A percentile compares a stretch with the other conserved stretches of the same genome.
Evolutionary conservation across 768 basidiomycete species (phyloP).

Genomic region (Macrolepiota albuminosa): DNA sequence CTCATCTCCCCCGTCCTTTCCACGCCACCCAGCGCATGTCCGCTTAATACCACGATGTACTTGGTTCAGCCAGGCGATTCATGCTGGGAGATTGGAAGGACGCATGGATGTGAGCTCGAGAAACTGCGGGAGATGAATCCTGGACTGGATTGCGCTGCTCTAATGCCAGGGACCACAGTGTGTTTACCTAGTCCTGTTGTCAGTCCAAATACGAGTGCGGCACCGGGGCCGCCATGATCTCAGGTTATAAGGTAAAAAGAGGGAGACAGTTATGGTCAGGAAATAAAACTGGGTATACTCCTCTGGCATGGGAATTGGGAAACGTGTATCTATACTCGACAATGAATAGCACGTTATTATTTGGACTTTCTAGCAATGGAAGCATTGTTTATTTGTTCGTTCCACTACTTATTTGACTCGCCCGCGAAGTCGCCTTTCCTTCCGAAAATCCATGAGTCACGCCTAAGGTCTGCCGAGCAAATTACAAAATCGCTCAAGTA

Average conservation of each 20-base stretch:
- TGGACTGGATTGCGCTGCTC: slow-evolving; percentile 46
- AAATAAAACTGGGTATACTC: neutral
- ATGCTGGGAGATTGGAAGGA: slow-evolving; percentile 59
- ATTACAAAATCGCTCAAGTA: neutral
- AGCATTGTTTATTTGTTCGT: neutral
- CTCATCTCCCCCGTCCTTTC: slow-evolving; percentile 40
- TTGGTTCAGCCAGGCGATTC: slow-evolving; percentile 54
- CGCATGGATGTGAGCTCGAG: slow-evolving; percentile 46
- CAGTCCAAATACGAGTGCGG: neutral
- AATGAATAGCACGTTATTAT: neutral
- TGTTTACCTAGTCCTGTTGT: slow-evolving; percentile 40
- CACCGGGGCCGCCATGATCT: neutral
- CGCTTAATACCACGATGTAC: slow-evolving; percentile 38
- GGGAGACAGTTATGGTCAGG: neutral
- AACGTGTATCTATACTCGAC: slow-evolving; percentile 1
- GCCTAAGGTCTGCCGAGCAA: neutral
- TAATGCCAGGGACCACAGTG: slow-evolving; percentile 58
- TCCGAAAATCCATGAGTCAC: neutral
- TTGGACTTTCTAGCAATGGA: neutral
- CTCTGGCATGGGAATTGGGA: neutral
- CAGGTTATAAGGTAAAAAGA: neutral
- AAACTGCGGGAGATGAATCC: slow-evolving; percentile 48
- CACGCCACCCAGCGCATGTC: slow-evolving; percentile 28
- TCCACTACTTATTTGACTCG: neutral
- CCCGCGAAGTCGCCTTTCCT: neutral